A percentile compares a stretch with the other conserved stretches of the same genome.
Evolutionary conservation across 2,329 filamentous ascomycete species (phyloP).

Genomic region (Hypoxylon sp.): DNA sequence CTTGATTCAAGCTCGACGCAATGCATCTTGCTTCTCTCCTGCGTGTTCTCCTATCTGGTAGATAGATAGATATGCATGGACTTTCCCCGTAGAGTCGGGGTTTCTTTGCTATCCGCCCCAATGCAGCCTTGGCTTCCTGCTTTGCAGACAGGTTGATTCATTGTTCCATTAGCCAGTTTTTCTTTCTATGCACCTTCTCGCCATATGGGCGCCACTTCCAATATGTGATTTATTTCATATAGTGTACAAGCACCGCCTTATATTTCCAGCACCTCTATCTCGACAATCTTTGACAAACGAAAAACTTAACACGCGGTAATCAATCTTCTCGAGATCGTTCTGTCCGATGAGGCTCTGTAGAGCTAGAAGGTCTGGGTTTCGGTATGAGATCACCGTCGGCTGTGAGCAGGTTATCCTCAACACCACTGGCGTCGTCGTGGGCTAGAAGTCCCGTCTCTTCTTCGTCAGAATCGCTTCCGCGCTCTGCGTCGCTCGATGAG

Average conservation of each 20-base stretch:
- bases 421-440: constrained; percentile 55
- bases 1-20: constrained; percentile 10
- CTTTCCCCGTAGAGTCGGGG: background rate
- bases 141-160: constrained; percentile 10
- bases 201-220: constrained; percentile 12
- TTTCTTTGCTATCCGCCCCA: constrained; percentile 1
- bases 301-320: constrained; percentile 26
- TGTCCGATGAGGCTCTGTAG: constrained; percentile 46
- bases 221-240: constrained; percentile 34
- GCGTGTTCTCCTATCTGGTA: constrained; percentile 9
- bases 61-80: constrained; percentile 13
- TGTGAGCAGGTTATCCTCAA: constrained; percentile 58
- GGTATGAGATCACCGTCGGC: constrained; percentile 61
- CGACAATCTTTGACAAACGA: constrained; percentile 37
- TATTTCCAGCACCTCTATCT: constrained; percentile 31
- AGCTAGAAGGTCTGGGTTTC: constrained; percentile 51
- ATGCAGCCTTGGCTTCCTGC: constrained; percentile 15
- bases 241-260: constrained; percentile 42
- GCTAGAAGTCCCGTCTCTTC: constrained; percentile 66
- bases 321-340: constrained; percentile 48
- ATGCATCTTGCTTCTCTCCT: constrained; percentile 1
- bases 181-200: constrained; percentile 23
- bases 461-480: constrained; percentile 60
- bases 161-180: constrained; percentile 12
- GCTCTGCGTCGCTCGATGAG: constrained; percentile 55